Percentiles rank a stretch among this genome's conserved stretches.
Conservation (phyloP, 2,329 filamentous ascomycete species). For the Lachnellula willkommii region DNA sequence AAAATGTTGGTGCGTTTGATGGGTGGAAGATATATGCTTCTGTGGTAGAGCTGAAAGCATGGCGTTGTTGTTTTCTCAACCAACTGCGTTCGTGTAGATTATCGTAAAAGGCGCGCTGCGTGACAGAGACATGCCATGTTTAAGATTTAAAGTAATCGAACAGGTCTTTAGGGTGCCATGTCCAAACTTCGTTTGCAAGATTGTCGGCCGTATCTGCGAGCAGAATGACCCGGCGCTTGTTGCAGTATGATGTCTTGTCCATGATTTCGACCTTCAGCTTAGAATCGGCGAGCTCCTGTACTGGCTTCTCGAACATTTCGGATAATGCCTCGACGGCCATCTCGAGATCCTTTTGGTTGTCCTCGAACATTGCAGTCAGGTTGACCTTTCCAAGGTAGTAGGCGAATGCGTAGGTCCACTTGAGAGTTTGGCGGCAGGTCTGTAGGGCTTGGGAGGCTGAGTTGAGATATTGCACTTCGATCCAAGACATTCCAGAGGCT, state of each 20-base stretch:
- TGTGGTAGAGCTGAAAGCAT: too few species aligned
- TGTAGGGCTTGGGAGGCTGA: conserved; percentile 89
- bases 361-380: conserved; percentile 92
- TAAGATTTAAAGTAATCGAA: conserved; percentile 11
- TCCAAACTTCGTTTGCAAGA: conserved; percentile 69
- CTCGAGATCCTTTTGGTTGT: conserved; percentile 97
- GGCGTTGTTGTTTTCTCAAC: conserved; percentile 1
- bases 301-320: conserved; percentile 99
- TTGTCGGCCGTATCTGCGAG: conserved; percentile 92
- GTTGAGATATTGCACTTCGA: conserved; percentile 95
- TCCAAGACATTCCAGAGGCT: conserved; percentile 95
- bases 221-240: conserved; percentile 81
- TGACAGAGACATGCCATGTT: conserved; percentile 8
- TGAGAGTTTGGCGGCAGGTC: conserved; percentile 94
- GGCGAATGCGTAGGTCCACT: conserved; percentile 99
- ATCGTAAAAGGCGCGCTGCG: background rate
- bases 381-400: conserved; percentile 97
- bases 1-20: background rate
- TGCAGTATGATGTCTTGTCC: conserved; percentile 98
- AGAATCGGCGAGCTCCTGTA: conserved; percentile 74
- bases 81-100: background rate
- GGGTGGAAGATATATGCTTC: background rate
- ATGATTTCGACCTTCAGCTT: conserved; percentile 97
- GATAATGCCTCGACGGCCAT: conserved; percentile 94
- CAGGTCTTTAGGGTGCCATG: conserved; percentile 14